These are phyloP conservation scores for Alternaria solani DNA, from an alignment of 2,329 filamentous ascomycete species.

Conservation along the genomic window DNA sequence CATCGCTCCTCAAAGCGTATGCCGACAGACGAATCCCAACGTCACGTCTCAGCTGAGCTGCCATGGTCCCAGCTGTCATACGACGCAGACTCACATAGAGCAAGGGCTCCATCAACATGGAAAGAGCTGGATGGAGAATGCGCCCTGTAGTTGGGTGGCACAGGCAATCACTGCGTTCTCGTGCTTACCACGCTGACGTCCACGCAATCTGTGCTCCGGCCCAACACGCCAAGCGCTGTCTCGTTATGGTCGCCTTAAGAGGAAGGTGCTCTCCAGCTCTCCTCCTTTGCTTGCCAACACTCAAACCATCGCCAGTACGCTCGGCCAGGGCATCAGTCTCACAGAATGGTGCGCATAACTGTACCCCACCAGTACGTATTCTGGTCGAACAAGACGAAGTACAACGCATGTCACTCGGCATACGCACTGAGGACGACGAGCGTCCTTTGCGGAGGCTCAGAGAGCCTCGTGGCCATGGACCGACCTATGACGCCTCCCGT, in stretches of 20 bases:
- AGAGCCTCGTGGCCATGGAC: not conserved
- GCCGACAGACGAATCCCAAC: not conserved
- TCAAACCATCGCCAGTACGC: not conserved
- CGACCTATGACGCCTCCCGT: too few relatives aligned
- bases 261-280: not conserved
- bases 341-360: not conserved
- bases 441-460: not conserved
- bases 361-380: not conserved
- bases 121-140: not conserved
- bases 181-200: slow-evolving; percentile 10
- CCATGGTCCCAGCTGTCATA: slow-evolving; percentile 5
- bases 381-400: not conserved
- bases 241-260: slow-evolving; percentile 8
- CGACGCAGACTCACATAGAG: not conserved
- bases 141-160: not conserved
- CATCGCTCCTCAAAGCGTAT: slow-evolving; percentile 4
- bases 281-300: not conserved
- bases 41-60: slow-evolving; percentile 2
- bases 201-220: not conserved
- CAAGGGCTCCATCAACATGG: not conserved
- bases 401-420: not conserved
- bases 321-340: not conserved
- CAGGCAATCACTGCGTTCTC: slow-evolving; percentile 9
- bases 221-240: slow-evolving; percentile 4
- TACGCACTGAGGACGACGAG: not conserved